phyloP scores from a whole-genome alignment of 1,139 yeast genomes.

The Geotrichum bryndzae region DNA sequence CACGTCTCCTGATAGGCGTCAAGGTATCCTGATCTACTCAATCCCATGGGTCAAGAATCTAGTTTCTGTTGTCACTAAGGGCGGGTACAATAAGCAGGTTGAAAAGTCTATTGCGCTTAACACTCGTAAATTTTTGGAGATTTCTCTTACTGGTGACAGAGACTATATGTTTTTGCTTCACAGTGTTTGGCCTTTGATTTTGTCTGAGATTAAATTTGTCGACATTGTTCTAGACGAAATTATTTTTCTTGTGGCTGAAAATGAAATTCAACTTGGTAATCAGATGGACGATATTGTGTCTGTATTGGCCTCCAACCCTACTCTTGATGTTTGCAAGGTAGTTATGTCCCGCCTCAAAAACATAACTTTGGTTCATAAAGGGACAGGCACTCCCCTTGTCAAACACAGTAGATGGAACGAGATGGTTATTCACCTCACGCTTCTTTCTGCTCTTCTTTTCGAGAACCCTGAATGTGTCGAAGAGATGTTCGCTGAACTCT shows the following conservation, averaged over 20 bases:
- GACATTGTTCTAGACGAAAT: conserved; percentile 15
- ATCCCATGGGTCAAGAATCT: conserved; percentile 79
- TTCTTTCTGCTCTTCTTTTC: conserved; percentile 64
- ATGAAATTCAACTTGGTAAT: conserved; percentile 8
- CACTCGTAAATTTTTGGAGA: conserved; percentile 56
- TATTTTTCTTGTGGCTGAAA: conserved; percentile 11
- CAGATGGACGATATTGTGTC: conserved; percentile 39
- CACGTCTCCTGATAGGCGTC: conserved; percentile 35
- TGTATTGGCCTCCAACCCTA: conserved; percentile 60
- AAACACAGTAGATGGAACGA: conserved; percentile 68
- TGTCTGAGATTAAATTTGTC: conserved; percentile 3
- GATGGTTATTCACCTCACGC: conserved; percentile 59
- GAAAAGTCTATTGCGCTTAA: conserved; percentile 60
- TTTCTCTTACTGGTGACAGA: conserved; percentile 43
- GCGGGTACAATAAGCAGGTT: conserved; percentile 23
- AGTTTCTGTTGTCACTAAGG: conserved; percentile 43
- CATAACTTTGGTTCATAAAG: conserved; percentile 36
- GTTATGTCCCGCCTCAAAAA: conserved; percentile 50
- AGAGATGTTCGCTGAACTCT: conserved; percentile 65
- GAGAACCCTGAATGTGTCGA: conserved; percentile 64
- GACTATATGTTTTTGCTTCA: conserved; percentile 48
- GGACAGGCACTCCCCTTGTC: conserved; percentile 29
- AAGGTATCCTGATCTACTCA: conserved; percentile 49
- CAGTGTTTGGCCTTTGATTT: conserved; percentile 56
- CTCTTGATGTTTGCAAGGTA: conserved; percentile 66